A percentile compares a stretch with the other conserved stretches of the same genome.
These are phyloP conservation scores for Corchorus capsularis DNA, from an alignment of 345 rosid species.

Conservation along the genomic window DNA sequence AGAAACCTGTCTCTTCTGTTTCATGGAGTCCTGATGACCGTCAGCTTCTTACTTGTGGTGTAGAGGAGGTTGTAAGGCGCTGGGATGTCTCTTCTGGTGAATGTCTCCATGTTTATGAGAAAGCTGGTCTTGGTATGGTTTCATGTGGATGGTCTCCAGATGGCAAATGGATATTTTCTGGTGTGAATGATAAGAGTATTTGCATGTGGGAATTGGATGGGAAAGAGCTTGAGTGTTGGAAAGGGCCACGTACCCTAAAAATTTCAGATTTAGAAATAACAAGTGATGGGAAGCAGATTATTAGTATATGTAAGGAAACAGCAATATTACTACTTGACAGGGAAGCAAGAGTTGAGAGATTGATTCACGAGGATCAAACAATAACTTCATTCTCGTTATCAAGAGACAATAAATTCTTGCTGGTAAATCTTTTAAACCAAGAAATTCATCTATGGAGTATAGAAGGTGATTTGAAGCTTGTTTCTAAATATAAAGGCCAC, in stretches of 20 bases:
- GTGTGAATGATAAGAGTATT: constrained; percentile 55
- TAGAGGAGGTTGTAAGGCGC: constrained; percentile 52
- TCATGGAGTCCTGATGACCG: constrained; percentile 69
- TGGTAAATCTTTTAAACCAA: constrained; percentile 63
- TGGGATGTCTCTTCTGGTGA: constrained; percentile 71
- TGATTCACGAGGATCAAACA: constrained; percentile 51
- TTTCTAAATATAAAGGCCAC: constrained; percentile 61
- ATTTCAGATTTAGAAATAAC: constrained; percentile 63
- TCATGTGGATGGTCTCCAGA: constrained; percentile 75
- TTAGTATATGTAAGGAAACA: constrained; percentile 51
- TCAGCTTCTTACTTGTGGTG: constrained; percentile 64
- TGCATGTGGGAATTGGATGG: constrained; percentile 63
- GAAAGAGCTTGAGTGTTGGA: constrained; percentile 55
- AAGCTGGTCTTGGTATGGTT: constrained; percentile 49
- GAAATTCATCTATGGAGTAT: constrained; percentile 71
- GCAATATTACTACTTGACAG: constrained; percentile 51
- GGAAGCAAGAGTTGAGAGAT: constrained; percentile 47
- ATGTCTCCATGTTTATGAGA: constrained; percentile 58
- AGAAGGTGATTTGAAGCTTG: constrained; percentile 45
- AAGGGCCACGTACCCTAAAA: constrained; percentile 49
- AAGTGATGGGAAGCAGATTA: constrained; percentile 51
- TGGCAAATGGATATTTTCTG: constrained; percentile 49
- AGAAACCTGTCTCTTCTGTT: constrained; percentile 49
- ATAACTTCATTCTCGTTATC: constrained; percentile 68
- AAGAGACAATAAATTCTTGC: constrained; percentile 50